Evolutionary conservation across 768 basidiomycete genomes (phyloP).

Genomic region (Macrolepiota fuliginosa): DNA sequence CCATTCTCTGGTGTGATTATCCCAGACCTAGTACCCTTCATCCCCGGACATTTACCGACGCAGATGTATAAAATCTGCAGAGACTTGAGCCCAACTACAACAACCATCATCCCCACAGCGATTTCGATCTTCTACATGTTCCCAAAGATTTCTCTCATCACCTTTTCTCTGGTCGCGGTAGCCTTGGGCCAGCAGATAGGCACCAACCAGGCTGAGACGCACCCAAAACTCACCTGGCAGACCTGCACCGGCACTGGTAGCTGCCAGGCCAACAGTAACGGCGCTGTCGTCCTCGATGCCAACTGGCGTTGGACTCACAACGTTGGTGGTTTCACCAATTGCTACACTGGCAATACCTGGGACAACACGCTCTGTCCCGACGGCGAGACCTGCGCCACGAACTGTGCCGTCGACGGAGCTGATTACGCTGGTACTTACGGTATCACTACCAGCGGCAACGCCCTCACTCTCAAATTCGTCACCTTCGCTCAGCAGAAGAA

Average conservation of each 20-base stretch:
- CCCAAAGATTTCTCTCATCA: not conserved
- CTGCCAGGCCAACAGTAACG: constrained; percentile 29
- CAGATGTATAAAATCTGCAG: not conserved
- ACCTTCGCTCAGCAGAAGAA: constrained; percentile 27
- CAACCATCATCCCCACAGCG: not conserved
- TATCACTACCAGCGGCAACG: constrained; percentile 43
- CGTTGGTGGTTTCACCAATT: constrained; percentile 33
- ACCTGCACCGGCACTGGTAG: constrained; percentile 36
- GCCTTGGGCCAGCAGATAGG: constrained; percentile 43
- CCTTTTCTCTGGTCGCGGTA: constrained; percentile 22
- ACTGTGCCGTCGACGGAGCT: constrained; percentile 43
- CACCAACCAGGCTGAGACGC: constrained; percentile 40
- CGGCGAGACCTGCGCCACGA: constrained; percentile 41
- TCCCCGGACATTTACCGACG: constrained; percentile 9
- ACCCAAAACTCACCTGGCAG: constrained; percentile 40
- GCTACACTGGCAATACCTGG: constrained; percentile 55
- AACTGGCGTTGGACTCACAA: constrained; percentile 52
- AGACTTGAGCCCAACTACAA: not conserved
- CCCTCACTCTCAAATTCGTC: constrained; percentile 44
- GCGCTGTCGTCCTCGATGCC: constrained; percentile 36
- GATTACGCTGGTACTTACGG: constrained; percentile 51
- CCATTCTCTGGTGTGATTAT: constrained; percentile 5
- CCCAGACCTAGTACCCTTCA: not conserved
- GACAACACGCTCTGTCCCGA: constrained; percentile 49
- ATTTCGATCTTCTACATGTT: not conserved